Percentiles rank a stretch among this genome's conserved stretches.
Evolutionary conservation across 257 asterid species (phyloP).

Genomic region (Solanum paucissectum): DNA sequence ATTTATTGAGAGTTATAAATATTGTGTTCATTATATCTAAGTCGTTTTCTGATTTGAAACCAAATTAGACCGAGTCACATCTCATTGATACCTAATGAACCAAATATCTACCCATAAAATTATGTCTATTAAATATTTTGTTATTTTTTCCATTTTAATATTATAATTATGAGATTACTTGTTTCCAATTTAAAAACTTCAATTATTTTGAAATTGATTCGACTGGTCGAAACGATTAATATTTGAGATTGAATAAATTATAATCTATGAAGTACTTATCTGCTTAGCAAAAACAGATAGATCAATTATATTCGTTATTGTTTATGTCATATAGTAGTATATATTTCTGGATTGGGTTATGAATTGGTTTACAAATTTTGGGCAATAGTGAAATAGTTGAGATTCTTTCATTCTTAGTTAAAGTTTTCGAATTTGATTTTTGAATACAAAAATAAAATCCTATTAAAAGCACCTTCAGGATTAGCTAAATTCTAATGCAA

Average conservation of each 20-base stretch:
- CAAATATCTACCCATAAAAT: not conserved
- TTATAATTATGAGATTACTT: not conserved
- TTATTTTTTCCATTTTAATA: too few species aligned
- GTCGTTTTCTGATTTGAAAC: not conserved
- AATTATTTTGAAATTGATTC: too few species aligned
- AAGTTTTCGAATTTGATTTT: fast-evolving
- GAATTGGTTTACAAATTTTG: too few species aligned
- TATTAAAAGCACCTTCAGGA: fast-evolving
- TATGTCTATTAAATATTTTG: not conserved
- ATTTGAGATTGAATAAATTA: not conserved
- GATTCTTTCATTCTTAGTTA: not conserved
- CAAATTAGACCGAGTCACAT: too few species aligned
- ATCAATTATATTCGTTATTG: not conserved
- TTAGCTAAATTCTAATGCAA: not conserved
- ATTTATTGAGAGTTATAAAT: too few species aligned
- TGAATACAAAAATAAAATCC: not conserved
- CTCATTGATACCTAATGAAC: not conserved
- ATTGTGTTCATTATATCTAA: too few species aligned
- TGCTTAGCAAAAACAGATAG: not conserved
- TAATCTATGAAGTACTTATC: not conserved
- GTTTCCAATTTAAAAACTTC: too few species aligned
- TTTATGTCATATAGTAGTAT: not conserved
- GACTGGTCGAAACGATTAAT: not conserved
- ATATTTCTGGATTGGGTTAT: not conserved
- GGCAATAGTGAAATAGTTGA: not conserved